These are phyloP conservation scores for Alternaria hordeiaustralica DNA, from an alignment of 2,329 filamentous ascomycete genomes.

Conservation along the genomic window DNA sequence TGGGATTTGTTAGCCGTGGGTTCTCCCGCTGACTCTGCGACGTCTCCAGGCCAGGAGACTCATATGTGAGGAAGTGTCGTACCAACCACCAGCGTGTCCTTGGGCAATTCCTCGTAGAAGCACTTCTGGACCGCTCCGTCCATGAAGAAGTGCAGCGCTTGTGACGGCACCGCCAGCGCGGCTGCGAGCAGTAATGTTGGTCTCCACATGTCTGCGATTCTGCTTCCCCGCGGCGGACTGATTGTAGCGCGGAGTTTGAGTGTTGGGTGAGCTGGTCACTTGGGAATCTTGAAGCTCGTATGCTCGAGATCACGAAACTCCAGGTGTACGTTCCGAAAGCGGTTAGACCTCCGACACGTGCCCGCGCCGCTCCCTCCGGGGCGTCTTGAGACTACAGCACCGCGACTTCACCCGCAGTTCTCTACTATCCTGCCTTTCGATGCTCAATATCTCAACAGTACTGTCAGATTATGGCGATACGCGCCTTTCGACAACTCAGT, in stretches of 20 bases:
- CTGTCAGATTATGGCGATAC: not conserved
- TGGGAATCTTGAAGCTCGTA: conserved; percentile 29
- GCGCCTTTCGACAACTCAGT: no score
- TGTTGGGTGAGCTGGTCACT: conserved; percentile 26
- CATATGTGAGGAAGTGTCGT: conserved; percentile 37
- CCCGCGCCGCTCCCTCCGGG: conserved; percentile 10
- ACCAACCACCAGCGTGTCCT: conserved; percentile 95
- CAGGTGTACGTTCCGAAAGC: conserved; percentile 32
- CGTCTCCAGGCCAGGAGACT: not conserved
- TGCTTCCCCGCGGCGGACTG: conserved; percentile 27
- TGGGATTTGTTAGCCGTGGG: conserved; percentile 38
- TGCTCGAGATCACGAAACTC: conserved; percentile 30
- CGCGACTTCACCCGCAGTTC: not conserved
- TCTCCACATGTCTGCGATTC: conserved; percentile 41
- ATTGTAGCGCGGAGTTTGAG: conserved; percentile 25
- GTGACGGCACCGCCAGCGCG: conserved; percentile 65
- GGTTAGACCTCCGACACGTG: conserved; percentile 30
- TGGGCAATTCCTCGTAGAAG: conserved; percentile 97
- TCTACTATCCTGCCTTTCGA: not conserved
- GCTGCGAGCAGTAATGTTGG: conserved; percentile 70
- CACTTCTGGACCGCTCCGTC: conserved; percentile 87
- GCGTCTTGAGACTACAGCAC: conserved; percentile 1
- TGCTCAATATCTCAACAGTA: not conserved
- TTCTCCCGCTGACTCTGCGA: not conserved
- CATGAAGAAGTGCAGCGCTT: conserved; percentile 95